Percentiles rank a stretch among this genome's conserved stretches.
Conservation (phyloP, 2,329 filamentous ascomycete genomes). For the Colletotrichum echinochloae region DNA sequence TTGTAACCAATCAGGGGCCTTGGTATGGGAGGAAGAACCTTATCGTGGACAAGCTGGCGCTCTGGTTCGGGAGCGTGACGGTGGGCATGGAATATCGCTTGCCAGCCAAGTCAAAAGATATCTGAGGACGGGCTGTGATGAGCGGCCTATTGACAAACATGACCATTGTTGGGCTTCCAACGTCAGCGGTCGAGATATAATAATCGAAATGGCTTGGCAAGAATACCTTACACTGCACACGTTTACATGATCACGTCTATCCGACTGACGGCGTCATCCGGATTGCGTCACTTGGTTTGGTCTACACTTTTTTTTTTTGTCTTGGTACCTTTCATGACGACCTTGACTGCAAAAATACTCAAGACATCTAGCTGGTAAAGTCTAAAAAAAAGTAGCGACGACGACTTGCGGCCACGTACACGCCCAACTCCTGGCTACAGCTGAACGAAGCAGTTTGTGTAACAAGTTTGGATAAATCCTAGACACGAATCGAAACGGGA, state of each 20-base stretch:
- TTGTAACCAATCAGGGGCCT: slow-evolving; percentile 49
- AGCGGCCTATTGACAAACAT: not conserved
- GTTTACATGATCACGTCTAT: not conserved
- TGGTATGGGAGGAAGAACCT: slow-evolving; percentile 53
- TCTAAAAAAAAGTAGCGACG: not conserved
- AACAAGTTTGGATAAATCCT: not conserved
- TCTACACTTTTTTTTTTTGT: too few species aligned
- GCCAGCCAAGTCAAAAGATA: slow-evolving; percentile 44
- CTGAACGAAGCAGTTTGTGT: not conserved
- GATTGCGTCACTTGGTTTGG: not conserved
- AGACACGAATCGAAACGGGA: slow-evolving; percentile 25
- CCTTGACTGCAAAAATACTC: not conserved
- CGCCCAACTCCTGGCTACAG: not conserved
- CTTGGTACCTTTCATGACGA: not conserved
- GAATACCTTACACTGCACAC: not conserved
- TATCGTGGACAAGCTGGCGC: slow-evolving; percentile 47
- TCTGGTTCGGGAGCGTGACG: slow-evolving; percentile 48
- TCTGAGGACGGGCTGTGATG: slow-evolving; percentile 10
- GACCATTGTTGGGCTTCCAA: not conserved
- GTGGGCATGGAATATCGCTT: slow-evolving; percentile 48
- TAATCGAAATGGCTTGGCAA: not conserved
- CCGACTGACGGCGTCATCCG: too few species aligned
- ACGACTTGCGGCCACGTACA: not conserved
- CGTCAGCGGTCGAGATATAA: not conserved
- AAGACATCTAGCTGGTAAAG: too few species aligned